Percentiles rank a stretch among this genome's conserved stretches.
Conservation (phyloP, 1,284 basidiomycete genomes). For the Trichosporon inkin region DNA sequence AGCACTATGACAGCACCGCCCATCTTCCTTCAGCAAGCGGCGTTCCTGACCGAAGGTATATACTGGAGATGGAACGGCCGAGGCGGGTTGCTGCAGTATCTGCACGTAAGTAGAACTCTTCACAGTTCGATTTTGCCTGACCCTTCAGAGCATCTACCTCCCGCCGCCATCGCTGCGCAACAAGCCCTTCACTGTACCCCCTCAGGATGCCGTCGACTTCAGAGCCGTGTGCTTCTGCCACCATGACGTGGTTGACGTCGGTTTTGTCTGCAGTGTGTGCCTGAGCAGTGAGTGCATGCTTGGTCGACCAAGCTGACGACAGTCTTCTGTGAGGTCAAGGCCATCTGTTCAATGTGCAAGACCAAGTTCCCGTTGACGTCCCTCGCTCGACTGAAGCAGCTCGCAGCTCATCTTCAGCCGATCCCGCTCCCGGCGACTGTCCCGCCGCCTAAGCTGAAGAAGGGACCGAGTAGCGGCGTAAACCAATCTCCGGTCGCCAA, state of each 20-base stretch:
- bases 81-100: constrained; percentile 78
- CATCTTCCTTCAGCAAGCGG: constrained; percentile 95
- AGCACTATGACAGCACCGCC: constrained; percentile 60
- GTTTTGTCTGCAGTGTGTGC: constrained; percentile 96
- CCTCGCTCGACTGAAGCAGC: constrained; percentile 65
- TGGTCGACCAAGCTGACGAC: constrained; percentile 2
- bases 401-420: constrained; percentile 35
- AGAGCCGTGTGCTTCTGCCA: constrained; percentile 98
- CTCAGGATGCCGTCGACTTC: constrained; percentile 92
- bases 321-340: constrained; percentile 91
- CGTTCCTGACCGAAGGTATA: constrained; percentile 88
- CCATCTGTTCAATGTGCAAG: constrained; percentile 89
- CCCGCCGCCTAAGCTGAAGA: constrained; percentile 13
- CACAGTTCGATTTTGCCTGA: neutral
- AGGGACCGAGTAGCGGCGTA: constrained; percentile 3
- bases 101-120: constrained; percentile 60
- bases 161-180: constrained; percentile 73
- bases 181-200: constrained; percentile 71
- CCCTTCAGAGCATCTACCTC: constrained; percentile 78
- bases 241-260: constrained; percentile 91
- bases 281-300: constrained; percentile 66
- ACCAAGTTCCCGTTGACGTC: constrained; percentile 92
- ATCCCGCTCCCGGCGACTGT: constrained; percentile 40
- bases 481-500: constrained; percentile 4
- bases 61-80: constrained; percentile 71